These are phyloP conservation scores for Psilocybe azurescens DNA, from an alignment of 768 basidiomycete species.

Conservation along the genomic window DNA sequence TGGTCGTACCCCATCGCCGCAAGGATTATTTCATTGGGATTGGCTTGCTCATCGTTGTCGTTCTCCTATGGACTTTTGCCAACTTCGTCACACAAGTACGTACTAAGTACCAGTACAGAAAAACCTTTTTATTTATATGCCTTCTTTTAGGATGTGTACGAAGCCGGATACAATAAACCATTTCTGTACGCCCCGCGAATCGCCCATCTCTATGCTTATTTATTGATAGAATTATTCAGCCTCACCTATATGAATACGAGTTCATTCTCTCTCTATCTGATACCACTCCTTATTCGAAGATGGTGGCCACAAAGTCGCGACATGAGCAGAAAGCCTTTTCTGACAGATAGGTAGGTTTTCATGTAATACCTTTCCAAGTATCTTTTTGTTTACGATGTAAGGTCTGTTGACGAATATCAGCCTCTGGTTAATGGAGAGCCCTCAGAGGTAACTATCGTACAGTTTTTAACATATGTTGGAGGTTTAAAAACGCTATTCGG, in stretches of 20 bases:
- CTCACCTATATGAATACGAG: constrained; percentile 87
- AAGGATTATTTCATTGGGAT: constrained; percentile 62
- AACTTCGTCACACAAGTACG: constrained; percentile 87
- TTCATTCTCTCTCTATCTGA: constrained; percentile 63
- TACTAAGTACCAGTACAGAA: background rate
- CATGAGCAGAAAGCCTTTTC: background rate
- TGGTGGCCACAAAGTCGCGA: constrained; percentile 20
- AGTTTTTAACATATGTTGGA: background rate
- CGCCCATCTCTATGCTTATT: background rate
- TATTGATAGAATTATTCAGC: constrained; percentile 19
- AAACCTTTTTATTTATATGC: background rate
- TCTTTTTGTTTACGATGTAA: constrained; percentile 1
- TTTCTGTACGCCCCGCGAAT: constrained; percentile 59
- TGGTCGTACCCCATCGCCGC: constrained; percentile 21
- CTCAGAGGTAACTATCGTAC: constrained; percentile 10
- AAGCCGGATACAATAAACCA: constrained; percentile 82
- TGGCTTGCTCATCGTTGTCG: constrained; percentile 72
- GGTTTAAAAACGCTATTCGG: background rate
- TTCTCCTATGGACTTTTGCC: constrained; percentile 86
- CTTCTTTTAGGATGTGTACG: constrained; percentile 47
- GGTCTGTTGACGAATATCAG: constrained; percentile 28
- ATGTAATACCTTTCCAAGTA: background rate
- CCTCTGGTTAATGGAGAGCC: constrained; percentile 26
- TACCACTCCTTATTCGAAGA: constrained; percentile 33
- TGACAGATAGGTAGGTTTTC: constrained; percentile 12